phyloP scores from a whole-genome alignment of 1,284 basidiomycete species.

The Puccinia novopanici region DNA sequence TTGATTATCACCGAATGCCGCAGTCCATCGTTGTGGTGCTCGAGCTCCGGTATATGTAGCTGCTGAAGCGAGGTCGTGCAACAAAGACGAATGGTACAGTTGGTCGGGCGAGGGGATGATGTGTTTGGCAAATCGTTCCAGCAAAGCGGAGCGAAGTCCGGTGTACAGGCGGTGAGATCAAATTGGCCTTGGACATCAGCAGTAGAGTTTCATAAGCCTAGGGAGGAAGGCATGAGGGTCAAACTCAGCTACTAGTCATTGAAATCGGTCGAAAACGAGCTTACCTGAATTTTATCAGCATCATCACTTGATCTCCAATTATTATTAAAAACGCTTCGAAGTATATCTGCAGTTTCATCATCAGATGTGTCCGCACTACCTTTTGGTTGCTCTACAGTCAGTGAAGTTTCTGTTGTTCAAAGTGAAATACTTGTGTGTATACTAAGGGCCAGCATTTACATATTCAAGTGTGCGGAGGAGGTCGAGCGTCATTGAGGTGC shows the following conservation, averaged over 20 bases:
- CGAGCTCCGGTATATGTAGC: not conserved
- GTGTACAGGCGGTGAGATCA: conserved; percentile 67
- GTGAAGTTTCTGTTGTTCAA: no score
- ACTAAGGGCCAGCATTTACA: no score
- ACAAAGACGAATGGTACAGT: not conserved
- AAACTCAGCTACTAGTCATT: not conserved
- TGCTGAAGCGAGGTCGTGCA: not conserved
- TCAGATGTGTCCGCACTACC: conserved; percentile 75
- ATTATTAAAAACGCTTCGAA: conserved; percentile 73
- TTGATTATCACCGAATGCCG: conserved; percentile 75
- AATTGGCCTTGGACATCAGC: conserved; percentile 70
- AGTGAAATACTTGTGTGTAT: no score
- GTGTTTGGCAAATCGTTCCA: conserved; percentile 19
- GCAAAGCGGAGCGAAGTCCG: conserved; percentile 41
- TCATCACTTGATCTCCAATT: conserved; percentile 69
- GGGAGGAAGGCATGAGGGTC: conserved; percentile 20
- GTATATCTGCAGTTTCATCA: conserved; percentile 71
- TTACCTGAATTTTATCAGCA: conserved; percentile 68
- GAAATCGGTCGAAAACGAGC: conserved; percentile 15
- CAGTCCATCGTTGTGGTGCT: conserved; percentile 15
- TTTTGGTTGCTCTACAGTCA: no score
- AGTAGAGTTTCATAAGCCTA: conserved; percentile 88
- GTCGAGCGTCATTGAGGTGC: no score
- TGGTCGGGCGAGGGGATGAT: not conserved
- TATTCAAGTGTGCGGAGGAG: no score